These are phyloP conservation scores for Nemania sp. DNA, from an alignment of 2,329 filamentous ascomycete genomes.

Conservation along the genomic window DNA sequence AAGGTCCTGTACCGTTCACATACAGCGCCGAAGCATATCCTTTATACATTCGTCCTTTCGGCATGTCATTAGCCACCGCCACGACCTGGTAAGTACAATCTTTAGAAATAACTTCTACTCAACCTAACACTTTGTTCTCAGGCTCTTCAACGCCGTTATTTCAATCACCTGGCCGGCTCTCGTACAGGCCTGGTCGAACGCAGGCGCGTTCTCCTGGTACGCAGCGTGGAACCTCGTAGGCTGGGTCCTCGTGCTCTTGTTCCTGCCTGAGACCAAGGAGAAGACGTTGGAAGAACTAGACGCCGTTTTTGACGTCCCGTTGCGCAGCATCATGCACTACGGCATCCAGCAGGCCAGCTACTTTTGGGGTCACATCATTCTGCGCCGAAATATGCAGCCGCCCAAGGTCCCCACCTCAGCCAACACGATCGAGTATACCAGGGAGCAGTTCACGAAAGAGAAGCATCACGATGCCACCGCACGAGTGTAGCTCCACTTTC, in stretches of 20 bases:
- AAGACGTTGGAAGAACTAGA: constrained; percentile 60
- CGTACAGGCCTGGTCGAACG: constrained; percentile 57
- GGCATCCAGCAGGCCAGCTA: constrained; percentile 49
- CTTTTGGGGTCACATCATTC: constrained; percentile 50
- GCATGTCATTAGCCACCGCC: constrained; percentile 69
- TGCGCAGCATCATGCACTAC: constrained; percentile 53
- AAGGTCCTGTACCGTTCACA: constrained; percentile 73
- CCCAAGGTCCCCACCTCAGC: constrained; percentile 45
- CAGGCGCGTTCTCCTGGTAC: constrained; percentile 64
- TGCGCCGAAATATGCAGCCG: constrained; percentile 46
- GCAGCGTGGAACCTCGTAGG: constrained; percentile 62
- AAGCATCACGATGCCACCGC: constrained; percentile 46
- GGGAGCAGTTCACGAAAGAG: constrained; percentile 45
- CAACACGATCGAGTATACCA: constrained; percentile 44
- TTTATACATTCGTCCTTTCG: constrained; percentile 70
- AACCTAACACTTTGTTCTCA: constrained; percentile 10
- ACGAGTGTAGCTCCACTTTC: constrained; percentile 42
- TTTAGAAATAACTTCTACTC: not conserved
- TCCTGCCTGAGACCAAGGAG: constrained; percentile 59
- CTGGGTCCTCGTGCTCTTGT: constrained; percentile 58
- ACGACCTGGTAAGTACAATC: constrained; percentile 57
- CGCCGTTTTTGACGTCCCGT: constrained; percentile 53
- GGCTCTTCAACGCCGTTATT: constrained; percentile 51
- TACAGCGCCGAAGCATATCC: constrained; percentile 77
- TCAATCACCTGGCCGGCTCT: constrained; percentile 62